A percentile compares a stretch with the other conserved stretches of the same genome.
phyloP scores from a whole-genome alignment of 2,329 filamentous ascomycete species.

The Sarocladium oryzae region DNA sequence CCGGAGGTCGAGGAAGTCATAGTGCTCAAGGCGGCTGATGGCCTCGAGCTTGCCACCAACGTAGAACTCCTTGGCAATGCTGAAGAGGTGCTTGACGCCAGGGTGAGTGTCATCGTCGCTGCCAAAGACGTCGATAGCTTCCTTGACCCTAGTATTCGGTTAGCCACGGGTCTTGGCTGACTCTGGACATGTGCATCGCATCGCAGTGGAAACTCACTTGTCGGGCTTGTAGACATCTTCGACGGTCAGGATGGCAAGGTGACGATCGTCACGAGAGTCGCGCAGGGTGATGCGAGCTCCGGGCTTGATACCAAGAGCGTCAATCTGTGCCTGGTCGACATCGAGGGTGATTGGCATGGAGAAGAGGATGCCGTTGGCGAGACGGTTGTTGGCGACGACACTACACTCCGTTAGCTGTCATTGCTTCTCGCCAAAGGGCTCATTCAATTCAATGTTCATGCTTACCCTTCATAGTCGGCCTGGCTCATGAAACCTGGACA shows the following conservation, averaged over 20 bases:
- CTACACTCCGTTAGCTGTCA: slow-evolving; percentile 40
- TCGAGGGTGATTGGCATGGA: slow-evolving; percentile 96
- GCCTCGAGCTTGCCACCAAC: slow-evolving; percentile 95
- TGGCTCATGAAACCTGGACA: slow-evolving; percentile 86
- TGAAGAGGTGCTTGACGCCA: slow-evolving; percentile 83
- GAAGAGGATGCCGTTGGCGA: slow-evolving; percentile 85
- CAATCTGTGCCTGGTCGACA: slow-evolving; percentile 66
- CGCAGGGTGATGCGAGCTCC: slow-evolving; percentile 81
- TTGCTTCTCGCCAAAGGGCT: background rate
- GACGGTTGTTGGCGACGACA: slow-evolving; percentile 81
- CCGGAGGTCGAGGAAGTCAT: slow-evolving; percentile 95
- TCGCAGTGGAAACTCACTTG: slow-evolving; percentile 63
- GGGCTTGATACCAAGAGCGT: slow-evolving; percentile 67
- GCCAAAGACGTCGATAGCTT: slow-evolving; percentile 92
- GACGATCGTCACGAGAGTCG: slow-evolving; percentile 93
- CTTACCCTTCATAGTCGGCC: slow-evolving; percentile 88
- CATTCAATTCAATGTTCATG: background rate
- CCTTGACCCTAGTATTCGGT: slow-evolving; percentile 56
- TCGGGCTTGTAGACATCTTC: slow-evolving; percentile 94
- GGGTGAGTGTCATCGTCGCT: slow-evolving; percentile 86
- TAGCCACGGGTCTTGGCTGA: slow-evolving; percentile 12
- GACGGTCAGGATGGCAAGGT: slow-evolving; percentile 90
- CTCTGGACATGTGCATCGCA: background rate
- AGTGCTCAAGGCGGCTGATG: slow-evolving; percentile 92
- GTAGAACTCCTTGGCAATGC: slow-evolving; percentile 78